Base-by-base conservation (phyloP, 2,329 filamentous ascomycete species). In the Penicillium decumbens region DNA sequence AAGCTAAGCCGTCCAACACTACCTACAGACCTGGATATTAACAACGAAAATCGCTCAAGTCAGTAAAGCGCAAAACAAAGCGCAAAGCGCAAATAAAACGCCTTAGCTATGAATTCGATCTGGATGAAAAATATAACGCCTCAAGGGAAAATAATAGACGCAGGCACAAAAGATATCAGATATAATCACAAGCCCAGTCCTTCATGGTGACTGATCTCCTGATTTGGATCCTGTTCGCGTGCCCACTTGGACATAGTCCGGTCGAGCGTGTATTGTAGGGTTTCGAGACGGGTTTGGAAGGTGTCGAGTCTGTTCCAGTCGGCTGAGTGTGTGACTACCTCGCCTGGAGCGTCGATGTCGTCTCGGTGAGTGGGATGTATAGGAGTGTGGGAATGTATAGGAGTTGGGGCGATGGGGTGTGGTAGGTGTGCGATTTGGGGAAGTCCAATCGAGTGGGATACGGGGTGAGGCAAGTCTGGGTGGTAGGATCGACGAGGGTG, bases 201-300 rank as follows among this genome's bases (percentile, higher is more conserved):
- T 28, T 61, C 59, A 23, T 61, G 58, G 15, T 62, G 54, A 35
- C 43, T 41, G 15, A 54, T 45, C 37, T 60, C 59, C 13, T 54
- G 49, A n/a, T 58, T 59, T 13, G 59, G 56, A 43, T 61, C 57
- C 37, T 55, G 51, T 6, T 58, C 57, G 8, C 54, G 41, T 1
- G 54, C 51, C 59, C 59, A 61, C 38, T 57, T 59, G 13, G 59
- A 58, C 59, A 61, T 61, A 12, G 54, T 52, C 24, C 50, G 42
- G 15, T 59, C 51, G 13, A 60, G 54, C 10, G 51, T 57, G 3
- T 49, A 46, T 33, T 57, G 51, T 33, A 61, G 33, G 6, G 45
- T 28, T 24, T 57, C 51, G 7, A 61, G 45, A 1, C 55, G 49
- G 2, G 44, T 55, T 41, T 61, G 59, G 47, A 61, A 61, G 6